A percentile compares a stretch with the other conserved stretches of the same genome.
Evolutionary conservation across 495 filamentous ascomycete genomes (phyloP).

Genomic region (Chaetomium fimeti): DNA sequence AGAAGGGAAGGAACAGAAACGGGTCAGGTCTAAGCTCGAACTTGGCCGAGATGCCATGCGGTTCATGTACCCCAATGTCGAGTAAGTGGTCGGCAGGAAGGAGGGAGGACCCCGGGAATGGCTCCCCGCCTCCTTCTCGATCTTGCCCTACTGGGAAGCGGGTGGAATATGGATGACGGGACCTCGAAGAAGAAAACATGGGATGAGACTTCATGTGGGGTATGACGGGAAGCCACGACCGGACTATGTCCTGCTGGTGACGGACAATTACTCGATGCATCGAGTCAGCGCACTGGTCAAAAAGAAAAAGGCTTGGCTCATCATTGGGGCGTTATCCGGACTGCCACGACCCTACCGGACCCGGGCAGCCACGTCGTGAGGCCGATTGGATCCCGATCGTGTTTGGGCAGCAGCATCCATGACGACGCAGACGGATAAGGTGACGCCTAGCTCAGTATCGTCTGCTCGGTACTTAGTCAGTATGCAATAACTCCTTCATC

Average conservation of each 20-base stretch:
- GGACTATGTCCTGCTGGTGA: neutral
- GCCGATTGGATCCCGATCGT: slow-evolving; percentile 21
- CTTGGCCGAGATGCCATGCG: neutral
- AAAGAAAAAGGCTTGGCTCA: neutral
- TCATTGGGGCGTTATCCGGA: slow-evolving; percentile 22
- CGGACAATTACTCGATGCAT: slow-evolving; percentile 17
- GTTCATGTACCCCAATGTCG: slow-evolving; percentile 6
- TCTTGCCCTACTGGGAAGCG: too few species aligned
- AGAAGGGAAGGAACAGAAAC: slow-evolving; percentile 2
- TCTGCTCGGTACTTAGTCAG: too few species aligned
- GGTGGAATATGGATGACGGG: neutral
- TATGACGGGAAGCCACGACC: slow-evolving; percentile 12
- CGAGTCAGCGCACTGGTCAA: slow-evolving; percentile 14
- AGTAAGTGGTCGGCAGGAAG: too few species aligned
- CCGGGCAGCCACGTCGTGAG: slow-evolving; percentile 20
- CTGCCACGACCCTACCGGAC: slow-evolving; percentile 19
- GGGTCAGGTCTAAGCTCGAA: neutral
- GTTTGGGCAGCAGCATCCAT: slow-evolving; percentile 22
- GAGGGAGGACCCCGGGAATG: too few species aligned
- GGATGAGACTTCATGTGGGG: neutral
- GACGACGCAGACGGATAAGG: slow-evolving; percentile 17
- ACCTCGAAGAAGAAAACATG: neutral
- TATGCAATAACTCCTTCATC: too few species aligned
- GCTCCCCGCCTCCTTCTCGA: too few species aligned
- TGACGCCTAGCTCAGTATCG: too few species aligned